Evolutionary conservation across 176 grass and related monocot genomes (phyloP), one percentile per base, ranked within the genome.

Genomic region (Carex parvula): DNA sequence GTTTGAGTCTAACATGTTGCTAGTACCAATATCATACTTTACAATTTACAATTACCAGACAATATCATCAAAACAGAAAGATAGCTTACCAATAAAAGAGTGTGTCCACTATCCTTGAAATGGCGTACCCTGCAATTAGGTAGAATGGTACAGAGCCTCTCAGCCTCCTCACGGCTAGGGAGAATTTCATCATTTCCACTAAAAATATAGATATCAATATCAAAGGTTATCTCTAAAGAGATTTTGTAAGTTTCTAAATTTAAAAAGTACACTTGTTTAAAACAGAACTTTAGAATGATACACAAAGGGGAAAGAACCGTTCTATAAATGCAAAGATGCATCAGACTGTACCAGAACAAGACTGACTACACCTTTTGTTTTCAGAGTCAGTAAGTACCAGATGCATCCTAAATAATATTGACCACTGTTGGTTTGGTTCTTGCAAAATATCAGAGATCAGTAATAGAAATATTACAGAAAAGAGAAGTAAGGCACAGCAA

Each of bases 121-220:
- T 91, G 76, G 30, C 91, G 92, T 50, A 81, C 71, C 80, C 91
- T 93, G 79, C 92, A 98, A 65, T 91, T 88, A 60, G 87, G 76
- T 70, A 95, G 6, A 12, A 54, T 21, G 60, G 35, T 75, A 53
- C 72, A 60, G 78, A 98, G 82, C 81, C 88, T 91, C 70, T 95
- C 91, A 63, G 88, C 95, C 84, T 98, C 92, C 64, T 98, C 85
- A 24, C 41, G 80, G 69, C 91, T 98, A 64, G 92, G 92, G 6
- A 98, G 84, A 63, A 98, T 81, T 88, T 95, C 90, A 84, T 98
- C 92, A 52, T 90, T 93, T 75, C 95, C 92, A 88, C 95, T 95
- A 77, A 62, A 92, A 92, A 71, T 88, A 83, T 81, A 37, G 55
- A 73, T 17, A 87, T 20, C 21, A 80, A 87, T 29, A 33, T 94